Percentiles rank a stretch among this genome's conserved stretches.
Evolutionary conservation across 352 stramenopile genomes (phyloP).

Genomic region (Phytophthora pluvialis): DNA sequence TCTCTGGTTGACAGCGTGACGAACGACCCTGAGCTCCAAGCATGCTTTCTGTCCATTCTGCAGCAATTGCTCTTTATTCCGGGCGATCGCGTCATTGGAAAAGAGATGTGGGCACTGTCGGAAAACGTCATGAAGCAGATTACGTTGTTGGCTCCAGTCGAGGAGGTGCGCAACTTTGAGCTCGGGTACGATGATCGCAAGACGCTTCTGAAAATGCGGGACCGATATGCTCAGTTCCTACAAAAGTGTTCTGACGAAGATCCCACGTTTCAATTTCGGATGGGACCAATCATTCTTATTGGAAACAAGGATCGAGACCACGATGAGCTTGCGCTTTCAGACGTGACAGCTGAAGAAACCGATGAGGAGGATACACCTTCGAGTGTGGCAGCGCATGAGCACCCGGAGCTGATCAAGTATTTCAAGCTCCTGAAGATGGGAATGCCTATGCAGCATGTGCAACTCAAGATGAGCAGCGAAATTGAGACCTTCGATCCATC

Average conservation of each 20-base stretch:
- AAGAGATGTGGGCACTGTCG: conserved; percentile 86
- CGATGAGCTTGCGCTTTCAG: conserved; percentile 61
- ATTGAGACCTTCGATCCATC: conserved; percentile 55
- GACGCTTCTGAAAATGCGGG: conserved; percentile 69
- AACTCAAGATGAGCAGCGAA: conserved; percentile 77
- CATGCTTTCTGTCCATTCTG: conserved; percentile 80
- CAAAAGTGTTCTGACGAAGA: conserved; percentile 75
- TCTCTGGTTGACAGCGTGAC: conserved; percentile 62
- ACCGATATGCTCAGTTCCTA: conserved; percentile 80
- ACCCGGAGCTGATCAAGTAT: conserved; percentile 76
- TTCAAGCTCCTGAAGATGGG: conserved; percentile 87
- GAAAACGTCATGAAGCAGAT: conserved; percentile 87
- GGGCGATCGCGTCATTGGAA: conserved; percentile 79
- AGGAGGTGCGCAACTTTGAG: conserved; percentile 82
- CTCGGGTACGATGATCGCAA: conserved; percentile 87
- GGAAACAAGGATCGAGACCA: conserved; percentile 67
- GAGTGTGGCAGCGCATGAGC: conserved; percentile 56
- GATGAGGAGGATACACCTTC: conserved; percentile 60
- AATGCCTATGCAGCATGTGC: conserved; percentile 72
- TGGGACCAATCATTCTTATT: conserved; percentile 81
- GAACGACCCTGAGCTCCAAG: conserved; percentile 66
- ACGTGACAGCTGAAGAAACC: conserved; percentile 66
- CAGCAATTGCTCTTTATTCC: conserved; percentile 90
- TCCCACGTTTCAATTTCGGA: conserved; percentile 67
- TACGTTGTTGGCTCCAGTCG: conserved; percentile 71